Conservation (phyloP, 768 basidiomycete species). For the Suillus weaverae region DNA sequence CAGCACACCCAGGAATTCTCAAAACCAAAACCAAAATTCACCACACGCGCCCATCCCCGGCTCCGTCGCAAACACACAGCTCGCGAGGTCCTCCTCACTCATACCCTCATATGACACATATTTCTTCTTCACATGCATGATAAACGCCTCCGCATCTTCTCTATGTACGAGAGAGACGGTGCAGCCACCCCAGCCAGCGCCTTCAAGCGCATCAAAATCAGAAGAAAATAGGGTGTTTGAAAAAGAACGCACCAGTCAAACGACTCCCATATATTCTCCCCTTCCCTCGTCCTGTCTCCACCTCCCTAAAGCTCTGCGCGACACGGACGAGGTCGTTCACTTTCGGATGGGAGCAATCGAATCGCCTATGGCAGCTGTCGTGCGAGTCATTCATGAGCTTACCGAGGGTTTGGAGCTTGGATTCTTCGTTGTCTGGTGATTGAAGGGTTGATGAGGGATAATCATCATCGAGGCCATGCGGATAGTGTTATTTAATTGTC, state of each 20-base stretch:
- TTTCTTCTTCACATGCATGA: slow-evolving; percentile 53
- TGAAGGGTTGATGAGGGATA: background rate
- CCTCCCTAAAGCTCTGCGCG: slow-evolving; percentile 33
- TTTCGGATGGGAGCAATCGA: slow-evolving; percentile 80
- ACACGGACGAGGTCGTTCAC: slow-evolving; percentile 67
- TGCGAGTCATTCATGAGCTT: slow-evolving; percentile 80
- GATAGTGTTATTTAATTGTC: background rate
- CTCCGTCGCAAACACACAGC: slow-evolving; percentile 80
- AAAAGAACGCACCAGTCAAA: slow-evolving; percentile 61
- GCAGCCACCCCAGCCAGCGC: slow-evolving; percentile 92
- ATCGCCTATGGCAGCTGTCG: slow-evolving; percentile 63
- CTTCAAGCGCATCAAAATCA: slow-evolving; percentile 33
- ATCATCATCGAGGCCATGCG: background rate
- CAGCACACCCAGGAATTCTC: slow-evolving; percentile 3
- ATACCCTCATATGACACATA: slow-evolving; percentile 68
- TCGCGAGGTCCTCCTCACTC: slow-evolving; percentile 54
- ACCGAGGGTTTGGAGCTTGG: slow-evolving; percentile 55
- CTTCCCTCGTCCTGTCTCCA: slow-evolving; percentile 48
- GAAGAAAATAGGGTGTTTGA: background rate
- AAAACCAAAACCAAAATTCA: slow-evolving; percentile 36
- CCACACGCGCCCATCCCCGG: slow-evolving; percentile 84
- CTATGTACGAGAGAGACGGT: slow-evolving; percentile 80
- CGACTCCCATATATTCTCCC: slow-evolving; percentile 67
- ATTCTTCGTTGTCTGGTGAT: slow-evolving; percentile 15
- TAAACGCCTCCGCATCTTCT: slow-evolving; percentile 60